Percentiles rank a stretch among this genome's conserved stretches.
These are phyloP conservation scores for Psilocybe azurescens DNA, from an alignment of 768 basidiomycete genomes.

Conservation along the genomic window DNA sequence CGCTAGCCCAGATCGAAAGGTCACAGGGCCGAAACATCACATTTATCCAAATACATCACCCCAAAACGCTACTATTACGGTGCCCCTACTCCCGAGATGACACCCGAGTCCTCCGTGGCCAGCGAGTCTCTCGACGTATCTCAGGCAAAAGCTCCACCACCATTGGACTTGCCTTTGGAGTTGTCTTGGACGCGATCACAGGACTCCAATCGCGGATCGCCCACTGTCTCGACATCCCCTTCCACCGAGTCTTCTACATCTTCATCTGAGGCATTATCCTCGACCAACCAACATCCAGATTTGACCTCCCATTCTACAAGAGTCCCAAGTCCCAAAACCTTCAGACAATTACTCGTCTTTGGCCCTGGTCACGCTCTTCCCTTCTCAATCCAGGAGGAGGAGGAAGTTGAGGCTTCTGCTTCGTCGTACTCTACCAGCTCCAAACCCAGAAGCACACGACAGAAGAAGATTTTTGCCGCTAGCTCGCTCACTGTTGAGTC, in stretches of 20 bases:
- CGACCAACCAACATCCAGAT: background rate
- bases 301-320: background rate
- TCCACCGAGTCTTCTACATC: background rate
- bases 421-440: background rate
- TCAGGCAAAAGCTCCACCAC: background rate
- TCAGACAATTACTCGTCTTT: background rate
- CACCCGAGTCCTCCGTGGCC: background rate
- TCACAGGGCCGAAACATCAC: slow-evolving; percentile 3
- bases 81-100: background rate
- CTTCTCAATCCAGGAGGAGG: background rate
- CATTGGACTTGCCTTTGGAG: background rate
- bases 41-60: slow-evolving; percentile 1
- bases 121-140: background rate
- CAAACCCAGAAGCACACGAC: background rate
- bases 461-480: background rate
- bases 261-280: background rate
- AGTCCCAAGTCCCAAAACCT: background rate
- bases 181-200: background rate
- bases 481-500: background rate
- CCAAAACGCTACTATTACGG: background rate
- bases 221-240: background rate
- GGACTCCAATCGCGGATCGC: background rate
- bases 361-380: background rate
- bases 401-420: background rate
- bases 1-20: too few species aligned